Percentiles rank a stretch among this genome's conserved stretches.
Conservation (phyloP, 1,284 basidiomycete genomes). For the Boletellus sp. region DNA sequence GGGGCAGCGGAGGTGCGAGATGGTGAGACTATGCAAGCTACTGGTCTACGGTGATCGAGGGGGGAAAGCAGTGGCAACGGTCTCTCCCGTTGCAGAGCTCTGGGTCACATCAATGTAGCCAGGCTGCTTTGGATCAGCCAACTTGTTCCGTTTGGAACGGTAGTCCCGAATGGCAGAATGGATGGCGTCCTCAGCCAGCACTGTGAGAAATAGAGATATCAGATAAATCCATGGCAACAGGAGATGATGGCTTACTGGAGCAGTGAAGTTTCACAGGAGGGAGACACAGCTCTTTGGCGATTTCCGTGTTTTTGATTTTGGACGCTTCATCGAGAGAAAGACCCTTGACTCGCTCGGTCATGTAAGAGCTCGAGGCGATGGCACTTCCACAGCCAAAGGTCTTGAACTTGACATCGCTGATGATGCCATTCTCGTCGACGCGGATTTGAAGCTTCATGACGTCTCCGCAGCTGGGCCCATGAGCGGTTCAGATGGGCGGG, state of each 20-base stretch:
- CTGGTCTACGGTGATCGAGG: constrained; percentile 31
- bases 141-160: constrained; percentile 66
- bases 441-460: constrained; percentile 99
- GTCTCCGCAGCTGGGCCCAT: constrained; percentile 66
- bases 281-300: constrained; percentile 92
- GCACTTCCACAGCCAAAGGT: constrained; percentile 97
- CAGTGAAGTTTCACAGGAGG: constrained; percentile 96
- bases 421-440: constrained; percentile 91
- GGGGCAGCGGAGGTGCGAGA: not conserved
- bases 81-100: constrained; percentile 60
- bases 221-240: constrained; percentile 13
- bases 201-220: constrained; percentile 38
- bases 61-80: constrained; percentile 62
- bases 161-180: constrained; percentile 93
- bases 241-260: constrained; percentile 56
- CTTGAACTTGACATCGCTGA: constrained; percentile 98
- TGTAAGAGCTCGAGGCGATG: constrained; percentile 94
- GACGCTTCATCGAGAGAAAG: constrained; percentile 92
- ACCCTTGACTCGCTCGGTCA: constrained; percentile 98
- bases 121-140: constrained; percentile 48
- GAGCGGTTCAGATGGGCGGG: constrained; percentile 12
- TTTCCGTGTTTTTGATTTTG: constrained; percentile 98
- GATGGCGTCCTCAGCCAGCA: constrained; percentile 98
- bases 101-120: constrained; percentile 80
- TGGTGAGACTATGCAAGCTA: not conserved